Percentiles rank a stretch among this genome's conserved stretches.
phyloP scores from a whole-genome alignment of 1,284 basidiomycete genomes.

The Anthracocystis walkeri region DNA sequence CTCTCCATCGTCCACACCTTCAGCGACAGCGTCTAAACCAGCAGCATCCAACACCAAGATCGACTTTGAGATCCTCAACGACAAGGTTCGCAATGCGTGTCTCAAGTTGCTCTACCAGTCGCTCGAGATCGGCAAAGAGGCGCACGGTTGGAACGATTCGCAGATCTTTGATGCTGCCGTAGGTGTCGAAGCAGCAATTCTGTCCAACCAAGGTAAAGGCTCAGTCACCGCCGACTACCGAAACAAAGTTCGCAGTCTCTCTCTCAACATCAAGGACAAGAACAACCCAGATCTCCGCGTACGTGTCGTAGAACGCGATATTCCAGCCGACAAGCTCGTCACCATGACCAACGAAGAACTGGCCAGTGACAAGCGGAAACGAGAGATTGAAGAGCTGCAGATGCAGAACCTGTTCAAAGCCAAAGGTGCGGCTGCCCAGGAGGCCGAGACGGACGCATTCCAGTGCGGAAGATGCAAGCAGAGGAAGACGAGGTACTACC shows the following conservation, averaged over 20 bases:
- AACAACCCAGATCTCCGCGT: conserved; percentile 88
- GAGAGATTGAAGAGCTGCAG: conserved; percentile 78
- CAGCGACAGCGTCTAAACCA: conserved; percentile 24
- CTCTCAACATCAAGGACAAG: conserved; percentile 93
- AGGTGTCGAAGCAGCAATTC: conserved; percentile 71
- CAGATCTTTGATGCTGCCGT: conserved; percentile 71
- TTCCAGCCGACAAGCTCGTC: conserved; percentile 79
- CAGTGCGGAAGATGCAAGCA: conserved; percentile 86
- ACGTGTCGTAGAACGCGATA: conserved; percentile 83
- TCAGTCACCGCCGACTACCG: conserved; percentile 73
- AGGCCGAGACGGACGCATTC: conserved; percentile 97
- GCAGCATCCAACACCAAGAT: conserved; percentile 46
- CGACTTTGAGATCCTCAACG: conserved; percentile 69
- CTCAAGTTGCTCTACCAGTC: conserved; percentile 91
- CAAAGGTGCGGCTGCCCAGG: conserved; percentile 82
- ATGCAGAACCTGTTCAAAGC: conserved; percentile 85
- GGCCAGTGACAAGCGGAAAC: conserved; percentile 89
- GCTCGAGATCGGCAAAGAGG: conserved; percentile 72
- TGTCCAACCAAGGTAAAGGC: conserved; percentile 57
- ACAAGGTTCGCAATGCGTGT: conserved; percentile 84
- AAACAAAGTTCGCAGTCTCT: conserved; percentile 87
- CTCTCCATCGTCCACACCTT: conserved; percentile 33
- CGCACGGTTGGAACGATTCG: conserved; percentile 42
- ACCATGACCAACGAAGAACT: conserved; percentile 90
- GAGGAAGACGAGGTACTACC: conserved; percentile 66